phyloP scores from a whole-genome alignment of 2,329 filamentous ascomycete genomes.

The Exophiala phaeomuriformis region DNA sequence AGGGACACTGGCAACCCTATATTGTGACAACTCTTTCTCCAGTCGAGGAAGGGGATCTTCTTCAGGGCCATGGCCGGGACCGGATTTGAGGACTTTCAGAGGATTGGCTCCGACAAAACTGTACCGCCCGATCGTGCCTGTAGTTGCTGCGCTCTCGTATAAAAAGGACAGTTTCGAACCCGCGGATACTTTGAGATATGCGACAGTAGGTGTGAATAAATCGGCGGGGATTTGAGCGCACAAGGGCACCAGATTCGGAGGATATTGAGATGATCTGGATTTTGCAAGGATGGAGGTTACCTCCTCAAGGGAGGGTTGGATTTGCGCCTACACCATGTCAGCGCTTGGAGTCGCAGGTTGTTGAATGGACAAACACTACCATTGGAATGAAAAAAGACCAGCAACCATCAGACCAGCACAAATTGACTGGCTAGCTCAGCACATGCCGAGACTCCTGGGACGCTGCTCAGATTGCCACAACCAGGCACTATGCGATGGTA shows the following conservation, averaged over 20 bases:
- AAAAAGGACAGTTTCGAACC: constrained; percentile 76
- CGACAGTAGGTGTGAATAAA: constrained; percentile 86
- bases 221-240: constrained; percentile 83
- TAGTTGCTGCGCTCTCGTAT: constrained; percentile 86
- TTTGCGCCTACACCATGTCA: constrained; percentile 35
- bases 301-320: constrained; percentile 56
- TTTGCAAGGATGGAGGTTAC: constrained; percentile 51
- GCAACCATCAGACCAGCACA: background rate
- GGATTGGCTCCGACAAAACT: constrained; percentile 84
- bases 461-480: background rate
- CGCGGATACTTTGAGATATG: constrained; percentile 65
- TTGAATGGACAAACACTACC: background rate
- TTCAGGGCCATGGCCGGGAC: constrained; percentile 75
- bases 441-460: background rate
- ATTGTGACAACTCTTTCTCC: constrained; percentile 69
- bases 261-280: constrained; percentile 45
- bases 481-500: too few relatives aligned
- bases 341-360: background rate
- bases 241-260: constrained; percentile 73
- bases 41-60: constrained; percentile 77
- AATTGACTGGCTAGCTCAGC: background rate
- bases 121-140: constrained; percentile 87
- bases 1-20: constrained; percentile 74
- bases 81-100: constrained; percentile 75
- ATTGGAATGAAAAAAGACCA: background rate